Base-by-base conservation (phyloP, 2,329 filamentous ascomycete species). In the Ilyonectria robusta region DNA sequence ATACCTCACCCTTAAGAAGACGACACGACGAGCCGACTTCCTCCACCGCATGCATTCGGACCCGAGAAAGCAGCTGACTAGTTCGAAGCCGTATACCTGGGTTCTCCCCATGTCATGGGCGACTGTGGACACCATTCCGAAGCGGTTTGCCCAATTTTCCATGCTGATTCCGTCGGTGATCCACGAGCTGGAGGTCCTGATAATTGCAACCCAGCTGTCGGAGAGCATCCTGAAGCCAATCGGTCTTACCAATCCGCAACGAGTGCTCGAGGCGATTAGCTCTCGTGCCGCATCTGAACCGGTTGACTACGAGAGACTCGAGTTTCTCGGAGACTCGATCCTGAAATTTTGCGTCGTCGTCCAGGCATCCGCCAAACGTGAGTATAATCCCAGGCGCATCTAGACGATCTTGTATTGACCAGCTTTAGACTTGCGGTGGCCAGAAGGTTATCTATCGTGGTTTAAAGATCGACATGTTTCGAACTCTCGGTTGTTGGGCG, bases 271-370 rank as follows among this genome's bases (percentile, higher is more conserved):
- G 10, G 94, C 95, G 1, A 91, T 97, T 56, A 93, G 88, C 57
- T 84, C 93, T 0, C 88, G 91, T 0, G 84, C 84, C 1, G 89
- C 93, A 0, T 76, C 79, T 2, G 89, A 91, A 54, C 78, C 82
- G 1, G 86, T 85, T 0, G 87, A 97, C 70, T 98, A 98, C 76
- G 92, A 98, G 74, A 86, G 92, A 3, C 83, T 97, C 0, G 96
- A 98, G 77, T 97, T 97, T 72, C 82, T 98, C 0, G 96, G 96
- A 0, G 95, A 98, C 75, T 90, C 90, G 0, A 84, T 97, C 2
- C 84, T 98, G 42, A 98, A 98, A 75, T 88, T 92, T 63, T 89
- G 88, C 53, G 86, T 92, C 0, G 89, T 90, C 0, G 78, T 94
- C 1, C 91, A 94, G 62, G 84, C 95, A 3, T 82, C 84, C 19